Evolutionary conservation across 2,329 filamentous ascomycete genomes (phyloP), one percentile per base, ranked within the genome.

Genomic region (Xylaria sp.): DNA sequence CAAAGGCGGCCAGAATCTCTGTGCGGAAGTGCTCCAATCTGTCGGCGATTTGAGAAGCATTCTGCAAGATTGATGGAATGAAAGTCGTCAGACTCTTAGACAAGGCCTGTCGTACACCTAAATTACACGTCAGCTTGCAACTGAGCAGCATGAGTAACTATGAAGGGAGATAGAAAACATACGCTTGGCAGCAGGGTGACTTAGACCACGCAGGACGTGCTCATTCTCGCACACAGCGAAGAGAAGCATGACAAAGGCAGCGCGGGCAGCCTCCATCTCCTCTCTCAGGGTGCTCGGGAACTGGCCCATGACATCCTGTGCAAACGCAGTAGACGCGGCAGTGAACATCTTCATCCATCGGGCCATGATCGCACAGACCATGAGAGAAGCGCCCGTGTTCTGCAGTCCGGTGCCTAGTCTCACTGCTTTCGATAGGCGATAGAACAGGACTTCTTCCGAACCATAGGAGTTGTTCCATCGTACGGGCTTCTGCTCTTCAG

Each of bases 381-480:
- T 75, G 7, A 85, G 66, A 0, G 80, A 82, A n/a, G 81, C 78
- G 34, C 76, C 71, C 13, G 73, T 68, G 23, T 75, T 76, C 59
- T 71, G 74, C 52, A 85, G 81, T 1, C 77, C 79, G 0, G 70
- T 73, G 0, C 79, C 82, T 52, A 82, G 76, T 1, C 80, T 88
- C 54, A 97, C 92, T 0, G 88, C 89, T 75, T 95, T 96, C 2
- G 91, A 91, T 54, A 99, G 91, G 2, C 92, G 87, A 73, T 96
- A 95, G 70, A 97, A 88, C 75, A 97, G 90, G 54, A 94, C 87
- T 76, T 97, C 96, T 72, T 99, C 94, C 0, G 88, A 73, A 61
- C 76, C 76, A 63, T 83, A 85, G 0, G 84, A 86, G 70, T 74
- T 82, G 55, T 72, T 76, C 84, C 84, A 88, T 61, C 79, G 72